These are phyloP conservation scores for Chaetomium globosum DNA, from an alignment of 2,329 filamentous ascomycete genomes.

Conservation along the genomic window DNA sequence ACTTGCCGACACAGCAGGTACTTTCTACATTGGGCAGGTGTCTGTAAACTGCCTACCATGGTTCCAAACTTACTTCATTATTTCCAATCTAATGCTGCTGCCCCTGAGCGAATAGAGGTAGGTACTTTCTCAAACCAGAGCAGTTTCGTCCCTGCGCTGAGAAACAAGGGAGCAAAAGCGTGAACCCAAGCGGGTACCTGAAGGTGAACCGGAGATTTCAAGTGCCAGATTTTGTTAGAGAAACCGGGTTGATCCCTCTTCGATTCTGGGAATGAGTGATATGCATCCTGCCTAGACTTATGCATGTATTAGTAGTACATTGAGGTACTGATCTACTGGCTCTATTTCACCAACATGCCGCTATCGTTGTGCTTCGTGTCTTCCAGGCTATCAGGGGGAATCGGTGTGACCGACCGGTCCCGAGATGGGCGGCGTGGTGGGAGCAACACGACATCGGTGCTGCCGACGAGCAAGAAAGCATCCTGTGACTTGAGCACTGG, in stretches of 20 bases:
- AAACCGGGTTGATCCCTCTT: not conserved
- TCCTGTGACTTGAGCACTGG: not conserved
- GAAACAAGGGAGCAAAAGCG: no score
- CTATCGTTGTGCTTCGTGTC: not conserved
- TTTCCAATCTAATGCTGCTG: no score
- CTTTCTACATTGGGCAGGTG: no score
- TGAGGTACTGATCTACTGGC: not conserved
- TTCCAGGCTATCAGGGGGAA: not conserved
- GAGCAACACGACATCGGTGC: not conserved
- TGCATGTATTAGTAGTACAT: not conserved
- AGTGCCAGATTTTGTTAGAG: no score
- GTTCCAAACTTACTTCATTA: no score
- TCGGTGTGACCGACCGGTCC: not conserved
- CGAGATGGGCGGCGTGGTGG: not conserved
- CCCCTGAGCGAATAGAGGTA: no score
- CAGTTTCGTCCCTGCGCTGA: no score
- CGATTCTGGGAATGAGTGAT: not conserved
- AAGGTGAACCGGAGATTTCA: not conserved
- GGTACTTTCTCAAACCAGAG: no score
- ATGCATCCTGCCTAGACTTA: not conserved
- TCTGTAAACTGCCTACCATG: no score
- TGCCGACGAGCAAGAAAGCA: not conserved
- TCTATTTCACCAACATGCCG: not conserved
- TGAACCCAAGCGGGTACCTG: no score
- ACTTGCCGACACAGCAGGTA: no score